A percentile compares a stretch with the other conserved stretches of the same genome.
Conservation (phyloP, 129 eudicot genomes). For the Pittosporum tobira region DNA sequence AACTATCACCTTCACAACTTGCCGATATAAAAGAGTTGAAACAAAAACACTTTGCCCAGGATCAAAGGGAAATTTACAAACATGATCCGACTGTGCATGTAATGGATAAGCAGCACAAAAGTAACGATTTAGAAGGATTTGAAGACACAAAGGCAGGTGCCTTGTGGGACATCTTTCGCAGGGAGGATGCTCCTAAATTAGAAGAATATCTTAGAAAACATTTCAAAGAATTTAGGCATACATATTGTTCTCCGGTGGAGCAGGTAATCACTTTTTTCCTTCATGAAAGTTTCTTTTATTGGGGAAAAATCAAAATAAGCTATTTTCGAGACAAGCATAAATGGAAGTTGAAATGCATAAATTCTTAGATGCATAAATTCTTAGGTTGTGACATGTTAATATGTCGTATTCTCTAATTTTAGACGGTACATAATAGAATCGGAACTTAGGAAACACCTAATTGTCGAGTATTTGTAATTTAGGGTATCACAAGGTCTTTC, state of each 20-base stretch:
- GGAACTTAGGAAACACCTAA: neutral
- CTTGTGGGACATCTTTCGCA: conserved; percentile 46
- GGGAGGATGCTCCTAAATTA: conserved; percentile 34
- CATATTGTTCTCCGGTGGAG: conserved; percentile 16
- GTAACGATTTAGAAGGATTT: neutral
- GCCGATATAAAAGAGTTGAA: conserved; percentile 18
- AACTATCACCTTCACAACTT: conserved; percentile 6
- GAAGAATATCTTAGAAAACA: conserved; percentile 30
- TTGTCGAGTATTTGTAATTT: neutral
- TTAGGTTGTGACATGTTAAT: neutral
- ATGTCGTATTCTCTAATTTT: neutral
- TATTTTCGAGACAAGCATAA: neutral
- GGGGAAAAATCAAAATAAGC: too few relatives aligned
- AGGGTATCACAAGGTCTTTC: neutral
- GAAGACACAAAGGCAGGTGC: conserved; percentile 25
- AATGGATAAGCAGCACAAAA: neutral
- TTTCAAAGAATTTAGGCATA: conserved; percentile 30
- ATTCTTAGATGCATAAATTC: neutral
- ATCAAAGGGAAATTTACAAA: conserved; percentile 31
- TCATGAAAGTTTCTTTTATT: too few relatives aligned
- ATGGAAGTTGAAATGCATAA: neutral
- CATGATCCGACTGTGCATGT: neutral
- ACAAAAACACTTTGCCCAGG: conserved; percentile 36
- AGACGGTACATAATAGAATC: neutral
- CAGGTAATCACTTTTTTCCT: conserved; percentile 19